A percentile compares a stretch with the other conserved stretches of the same genome.
Evolutionary conservation across 768 basidiomycete species (phyloP).

Genomic region (Auricularia sp.): DNA sequence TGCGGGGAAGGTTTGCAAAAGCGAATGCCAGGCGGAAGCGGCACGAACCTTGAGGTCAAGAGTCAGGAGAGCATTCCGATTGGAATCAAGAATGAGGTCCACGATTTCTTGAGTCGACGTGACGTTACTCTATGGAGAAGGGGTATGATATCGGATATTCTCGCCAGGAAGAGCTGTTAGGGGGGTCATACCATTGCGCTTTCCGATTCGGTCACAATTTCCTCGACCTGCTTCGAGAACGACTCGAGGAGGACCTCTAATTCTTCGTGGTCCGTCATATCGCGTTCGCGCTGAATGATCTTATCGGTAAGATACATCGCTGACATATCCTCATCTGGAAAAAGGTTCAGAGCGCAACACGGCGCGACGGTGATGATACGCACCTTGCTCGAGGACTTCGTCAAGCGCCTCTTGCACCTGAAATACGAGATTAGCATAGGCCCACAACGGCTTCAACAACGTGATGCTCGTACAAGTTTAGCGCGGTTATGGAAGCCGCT

Average conservation of each 20-base stretch:
- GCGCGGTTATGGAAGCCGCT: slow-evolving; percentile 87
- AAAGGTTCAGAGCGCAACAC: background rate
- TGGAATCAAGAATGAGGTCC: slow-evolving; percentile 91
- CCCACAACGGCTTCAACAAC: slow-evolving; percentile 30
- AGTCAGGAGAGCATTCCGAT: slow-evolving; percentile 84
- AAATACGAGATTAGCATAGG: slow-evolving; percentile 21
- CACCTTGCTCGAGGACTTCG: slow-evolving; percentile 86
- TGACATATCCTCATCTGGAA: slow-evolving; percentile 79
- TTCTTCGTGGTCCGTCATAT: slow-evolving; percentile 78
- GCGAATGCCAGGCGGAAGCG: slow-evolving; percentile 6
- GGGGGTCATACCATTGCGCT: slow-evolving; percentile 55
- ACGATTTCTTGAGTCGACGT: slow-evolving; percentile 98
- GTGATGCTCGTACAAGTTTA: slow-evolving; percentile 30
- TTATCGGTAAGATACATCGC: slow-evolving; percentile 94
- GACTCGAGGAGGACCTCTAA: slow-evolving; percentile 89
- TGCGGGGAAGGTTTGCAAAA: slow-evolving; percentile 16
- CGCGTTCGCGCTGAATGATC: slow-evolving; percentile 50
- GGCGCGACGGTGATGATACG: slow-evolving; percentile 5
- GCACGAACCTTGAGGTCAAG: slow-evolving; percentile 75
- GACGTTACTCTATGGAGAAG: slow-evolving; percentile 60
- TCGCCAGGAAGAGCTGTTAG: background rate
- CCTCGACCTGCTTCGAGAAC: slow-evolving; percentile 93
- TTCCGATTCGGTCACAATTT: slow-evolving; percentile 89
- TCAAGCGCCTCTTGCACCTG: slow-evolving; percentile 80
- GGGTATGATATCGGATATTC: background rate